Evolutionary conservation across 306 rosid species (phyloP).

Genomic region (Astragalus glycyphyllos): DNA sequence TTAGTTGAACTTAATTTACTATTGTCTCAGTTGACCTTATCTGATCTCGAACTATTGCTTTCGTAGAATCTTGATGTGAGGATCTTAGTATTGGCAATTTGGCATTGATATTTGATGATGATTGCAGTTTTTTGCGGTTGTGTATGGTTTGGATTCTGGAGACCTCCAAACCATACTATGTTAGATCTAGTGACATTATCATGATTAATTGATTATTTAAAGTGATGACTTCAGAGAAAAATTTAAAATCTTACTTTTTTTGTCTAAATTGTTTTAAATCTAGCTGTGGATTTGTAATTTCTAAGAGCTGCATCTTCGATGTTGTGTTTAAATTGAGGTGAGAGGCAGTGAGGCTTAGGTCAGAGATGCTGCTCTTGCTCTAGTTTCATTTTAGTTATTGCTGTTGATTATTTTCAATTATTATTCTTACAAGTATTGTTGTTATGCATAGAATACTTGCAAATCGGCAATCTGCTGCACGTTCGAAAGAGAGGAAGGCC

Average conservation of each 20-base stretch:
- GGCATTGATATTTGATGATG: slow-evolving; percentile 24
- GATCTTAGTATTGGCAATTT: slow-evolving; percentile 26
- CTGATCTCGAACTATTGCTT: slow-evolving; percentile 3
- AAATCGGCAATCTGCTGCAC: slow-evolving; percentile 98
- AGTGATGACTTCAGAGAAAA: background rate
- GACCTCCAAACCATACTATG: background rate
- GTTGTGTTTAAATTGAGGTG: slow-evolving; percentile 19
- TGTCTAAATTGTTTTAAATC: background rate
- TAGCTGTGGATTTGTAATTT: slow-evolving; percentile 20
- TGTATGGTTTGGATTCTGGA: background rate
- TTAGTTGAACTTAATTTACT: background rate
- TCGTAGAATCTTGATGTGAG: slow-evolving; percentile 19
- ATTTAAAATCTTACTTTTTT: slow-evolving; percentile 1
- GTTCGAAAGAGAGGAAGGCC: slow-evolving; percentile 97
- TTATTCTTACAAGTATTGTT: slow-evolving; percentile 39
- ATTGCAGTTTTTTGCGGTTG: background rate
- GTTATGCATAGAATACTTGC: slow-evolving; percentile 76
- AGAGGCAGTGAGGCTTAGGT: background rate
- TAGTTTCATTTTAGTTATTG: background rate
- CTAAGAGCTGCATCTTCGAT: slow-evolving; percentile 15
- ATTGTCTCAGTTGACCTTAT: slow-evolving; percentile 27
- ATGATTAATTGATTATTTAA: slow-evolving; percentile 5
- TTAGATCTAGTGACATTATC: slow-evolving; percentile 22
- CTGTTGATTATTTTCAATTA: background rate
- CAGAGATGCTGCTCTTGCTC: slow-evolving; percentile 1